A percentile compares a stretch with the other conserved stretches of the same genome.
Conservation (phyloP, 805 yeast genomes). For the Wickerhamiella nectarea region DNA sequence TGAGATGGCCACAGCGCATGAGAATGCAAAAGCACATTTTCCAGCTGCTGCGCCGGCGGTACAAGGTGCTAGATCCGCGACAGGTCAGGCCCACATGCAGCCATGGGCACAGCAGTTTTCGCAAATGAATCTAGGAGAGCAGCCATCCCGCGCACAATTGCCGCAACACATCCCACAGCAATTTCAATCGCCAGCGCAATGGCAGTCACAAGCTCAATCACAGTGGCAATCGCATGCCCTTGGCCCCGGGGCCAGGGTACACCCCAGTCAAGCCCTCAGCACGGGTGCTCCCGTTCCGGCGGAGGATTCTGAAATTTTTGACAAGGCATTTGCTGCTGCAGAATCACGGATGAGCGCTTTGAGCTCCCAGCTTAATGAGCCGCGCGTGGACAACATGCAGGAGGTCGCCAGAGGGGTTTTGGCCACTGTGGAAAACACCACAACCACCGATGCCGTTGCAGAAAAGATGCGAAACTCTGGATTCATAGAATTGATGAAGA, state of each 20-base stretch:
- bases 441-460: constrained; percentile 11
- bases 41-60: too few species aligned
- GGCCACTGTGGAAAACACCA: constrained; percentile 9
- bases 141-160: background rate
- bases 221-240: too few species aligned
- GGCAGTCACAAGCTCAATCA: background rate
- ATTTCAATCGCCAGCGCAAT: background rate
- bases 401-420: constrained; percentile 15
- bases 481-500: constrained; percentile 17
- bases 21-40: background rate
- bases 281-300: constrained; percentile 1
- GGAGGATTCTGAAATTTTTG: constrained; percentile 8
- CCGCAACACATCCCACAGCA: background rate
- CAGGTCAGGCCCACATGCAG: too few species aligned
- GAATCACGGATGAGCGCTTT: constrained; percentile 10
- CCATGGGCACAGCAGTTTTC: constrained; percentile 8
- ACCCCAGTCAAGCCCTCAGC: background rate
- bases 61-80: too few species aligned
- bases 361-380: background rate
- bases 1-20: background rate
- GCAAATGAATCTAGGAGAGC: background rate
- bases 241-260: too few species aligned
- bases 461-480: constrained; percentile 16
- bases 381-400: constrained; percentile 9
- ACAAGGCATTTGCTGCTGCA: constrained; percentile 15